Evolutionary conservation across 2,329 filamentous ascomycete species (phyloP).

Genomic region (Alternaria sp.): DNA sequence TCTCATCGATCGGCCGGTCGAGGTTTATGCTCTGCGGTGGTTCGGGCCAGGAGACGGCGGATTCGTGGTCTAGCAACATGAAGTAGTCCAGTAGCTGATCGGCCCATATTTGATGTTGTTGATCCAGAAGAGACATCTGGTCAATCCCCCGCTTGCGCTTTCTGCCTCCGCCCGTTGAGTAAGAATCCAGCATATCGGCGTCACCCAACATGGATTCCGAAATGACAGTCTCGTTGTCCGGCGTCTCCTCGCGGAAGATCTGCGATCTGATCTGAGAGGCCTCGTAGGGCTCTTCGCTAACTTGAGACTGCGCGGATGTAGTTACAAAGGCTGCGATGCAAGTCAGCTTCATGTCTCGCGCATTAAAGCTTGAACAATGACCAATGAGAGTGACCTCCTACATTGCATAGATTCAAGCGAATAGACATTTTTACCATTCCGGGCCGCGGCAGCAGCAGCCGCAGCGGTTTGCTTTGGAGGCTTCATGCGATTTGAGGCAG

Average conservation of each 20-base stretch:
- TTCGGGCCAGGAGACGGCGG: slow-evolving; percentile 73
- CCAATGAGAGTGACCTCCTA: slow-evolving; percentile 28
- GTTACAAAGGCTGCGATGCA: slow-evolving; percentile 31
- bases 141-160: slow-evolving; percentile 82
- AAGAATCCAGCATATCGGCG: slow-evolving; percentile 77
- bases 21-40: slow-evolving; percentile 88
- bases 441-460: slow-evolving; percentile 58
- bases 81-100: slow-evolving; percentile 97
- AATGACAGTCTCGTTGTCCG: slow-evolving; percentile 82
- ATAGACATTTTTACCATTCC: slow-evolving; percentile 42
- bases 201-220: slow-evolving; percentile 88
- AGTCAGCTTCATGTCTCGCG: slow-evolving; percentile 8
- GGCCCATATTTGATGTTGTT: slow-evolving; percentile 89
- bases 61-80: slow-evolving; percentile 82
- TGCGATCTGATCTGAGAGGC: slow-evolving; percentile 67
- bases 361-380: neutral
- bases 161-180: slow-evolving; percentile 58
- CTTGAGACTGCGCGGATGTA: slow-evolving; percentile 47
- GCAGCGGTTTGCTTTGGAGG: slow-evolving; percentile 72
- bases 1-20: slow-evolving; percentile 91
- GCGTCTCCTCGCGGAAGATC: slow-evolving; percentile 77
- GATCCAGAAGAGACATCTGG: slow-evolving; percentile 73
- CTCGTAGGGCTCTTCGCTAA: slow-evolving; percentile 71
- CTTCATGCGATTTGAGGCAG: slow-evolving; percentile 78
- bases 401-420: slow-evolving; percentile 42